Evolutionary conservation across 495 filamentous ascomycete species (phyloP).

Genomic region (Barbatosphaeria neglecta): DNA sequence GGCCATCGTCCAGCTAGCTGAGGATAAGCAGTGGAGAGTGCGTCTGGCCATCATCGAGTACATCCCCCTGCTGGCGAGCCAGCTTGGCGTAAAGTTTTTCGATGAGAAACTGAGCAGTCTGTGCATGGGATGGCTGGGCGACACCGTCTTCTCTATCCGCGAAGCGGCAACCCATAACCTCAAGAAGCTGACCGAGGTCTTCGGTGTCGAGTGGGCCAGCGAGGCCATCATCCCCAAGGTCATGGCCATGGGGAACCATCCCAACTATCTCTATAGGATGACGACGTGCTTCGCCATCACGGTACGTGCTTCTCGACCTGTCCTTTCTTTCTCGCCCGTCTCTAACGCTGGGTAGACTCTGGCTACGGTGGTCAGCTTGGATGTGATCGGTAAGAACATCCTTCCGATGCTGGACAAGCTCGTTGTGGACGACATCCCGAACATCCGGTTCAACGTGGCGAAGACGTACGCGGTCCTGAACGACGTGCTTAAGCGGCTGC

Average conservation of each 20-base stretch:
- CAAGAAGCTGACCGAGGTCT: conserved; percentile 96
- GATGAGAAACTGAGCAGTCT: conserved; percentile 90
- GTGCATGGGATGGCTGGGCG: conserved; percentile 99
- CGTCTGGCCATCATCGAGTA: conserved; percentile 98
- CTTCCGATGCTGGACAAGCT: conserved; percentile 93
- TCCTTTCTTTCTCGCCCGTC: not conserved
- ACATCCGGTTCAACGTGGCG: conserved; percentile 98
- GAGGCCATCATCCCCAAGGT: conserved; percentile 97
- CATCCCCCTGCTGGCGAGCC: conserved; percentile 89
- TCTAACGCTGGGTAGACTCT: conserved; percentile 59
- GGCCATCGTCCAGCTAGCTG: conserved; percentile 94
- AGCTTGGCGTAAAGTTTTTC: conserved; percentile 95
- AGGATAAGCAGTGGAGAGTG: conserved; percentile 99
- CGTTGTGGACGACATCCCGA: conserved; percentile 86
- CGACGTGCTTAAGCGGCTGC: conserved; percentile 77
- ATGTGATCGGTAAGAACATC: conserved; percentile 84
- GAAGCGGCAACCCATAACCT: conserved; percentile 95
- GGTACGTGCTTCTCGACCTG: conserved; percentile 42
- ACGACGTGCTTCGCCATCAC: conserved; percentile 97
- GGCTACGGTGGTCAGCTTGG: conserved; percentile 78
- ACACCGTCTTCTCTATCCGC: conserved; percentile 96
- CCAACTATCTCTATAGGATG: conserved; percentile 98
- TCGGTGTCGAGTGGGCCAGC: conserved; percentile 96
- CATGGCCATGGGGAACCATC: conserved; percentile 93
- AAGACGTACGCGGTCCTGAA: conserved; percentile 91